Percentiles rank a stretch among this genome's conserved stretches.
phyloP scores from a whole-genome alignment of 2,329 filamentous ascomycete genomes.

The Talaromyces sp. region DNA sequence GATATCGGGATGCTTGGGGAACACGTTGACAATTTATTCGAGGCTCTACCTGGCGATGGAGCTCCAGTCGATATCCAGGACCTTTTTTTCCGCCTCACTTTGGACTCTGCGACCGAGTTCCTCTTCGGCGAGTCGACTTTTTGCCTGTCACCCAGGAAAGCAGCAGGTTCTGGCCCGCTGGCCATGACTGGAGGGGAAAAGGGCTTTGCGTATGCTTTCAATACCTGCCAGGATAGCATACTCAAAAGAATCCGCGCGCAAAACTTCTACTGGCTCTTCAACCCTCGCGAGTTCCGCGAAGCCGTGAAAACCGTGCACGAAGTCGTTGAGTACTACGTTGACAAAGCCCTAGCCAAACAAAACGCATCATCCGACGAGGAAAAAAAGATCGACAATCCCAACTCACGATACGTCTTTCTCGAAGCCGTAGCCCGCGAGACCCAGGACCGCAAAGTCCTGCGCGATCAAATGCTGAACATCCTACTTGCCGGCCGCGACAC shows the following conservation, averaged over 20 bases:
- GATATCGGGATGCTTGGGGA: slow-evolving; percentile 76
- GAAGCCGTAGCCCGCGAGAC: slow-evolving; percentile 49
- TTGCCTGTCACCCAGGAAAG: slow-evolving; percentile 34
- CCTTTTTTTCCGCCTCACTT: slow-evolving; percentile 72
- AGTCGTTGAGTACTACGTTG: slow-evolving; percentile 54
- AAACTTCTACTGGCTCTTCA: slow-evolving; percentile 33
- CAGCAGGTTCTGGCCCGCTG: slow-evolving; percentile 46
- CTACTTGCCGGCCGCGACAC: slow-evolving; percentile 50
- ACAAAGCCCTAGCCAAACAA: slow-evolving; percentile 55
- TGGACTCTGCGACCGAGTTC: slow-evolving; percentile 84
- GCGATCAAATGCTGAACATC: slow-evolving; percentile 46
- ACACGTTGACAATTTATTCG: slow-evolving; percentile 66
- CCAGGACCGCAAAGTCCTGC: slow-evolving; percentile 39
- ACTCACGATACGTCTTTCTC: slow-evolving; percentile 49
- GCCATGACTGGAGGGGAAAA: slow-evolving; percentile 25
- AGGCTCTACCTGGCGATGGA: slow-evolving; percentile 48
- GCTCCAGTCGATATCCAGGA: slow-evolving; percentile 62
- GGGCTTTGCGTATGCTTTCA: slow-evolving; percentile 33
- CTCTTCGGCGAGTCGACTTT: slow-evolving; percentile 70
- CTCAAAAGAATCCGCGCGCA: slow-evolving; percentile 23
- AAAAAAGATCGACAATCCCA: slow-evolving; percentile 1
- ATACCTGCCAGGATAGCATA: slow-evolving; percentile 26
- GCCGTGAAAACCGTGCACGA: slow-evolving; percentile 38
- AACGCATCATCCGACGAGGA: slow-evolving; percentile 35
- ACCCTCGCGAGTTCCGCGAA: slow-evolving; percentile 34